A percentile compares a stretch with the other conserved stretches of the same genome.
phyloP scores from a whole-genome alignment of 208 protist species.

The Leishmania amazonensis region DNA sequence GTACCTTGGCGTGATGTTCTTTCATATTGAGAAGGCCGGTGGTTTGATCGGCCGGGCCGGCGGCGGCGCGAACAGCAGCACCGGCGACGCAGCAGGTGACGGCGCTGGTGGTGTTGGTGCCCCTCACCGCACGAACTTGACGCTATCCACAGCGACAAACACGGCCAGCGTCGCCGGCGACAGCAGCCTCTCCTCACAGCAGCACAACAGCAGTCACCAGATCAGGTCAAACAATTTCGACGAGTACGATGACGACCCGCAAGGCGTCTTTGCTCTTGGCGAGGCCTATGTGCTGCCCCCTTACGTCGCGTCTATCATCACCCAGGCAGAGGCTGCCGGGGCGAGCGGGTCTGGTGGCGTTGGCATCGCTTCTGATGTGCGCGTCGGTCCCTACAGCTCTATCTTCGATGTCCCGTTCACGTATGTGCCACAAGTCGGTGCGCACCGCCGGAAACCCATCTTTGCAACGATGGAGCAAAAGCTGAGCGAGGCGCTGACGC shows the following conservation, averaged over 20 bases:
- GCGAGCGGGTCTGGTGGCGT: conserved; percentile 38
- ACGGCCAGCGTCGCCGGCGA: conserved; percentile 14
- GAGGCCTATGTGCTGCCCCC: conserved; percentile 55
- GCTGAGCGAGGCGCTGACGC: conserved; percentile 67
- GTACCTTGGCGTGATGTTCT: conserved; percentile 83
- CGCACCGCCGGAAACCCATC: conserved; percentile 49
- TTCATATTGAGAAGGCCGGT: conserved; percentile 65
- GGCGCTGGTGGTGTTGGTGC: neutral
- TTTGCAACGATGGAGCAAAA: conserved; percentile 74
- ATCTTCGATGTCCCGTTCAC: conserved; percentile 84
- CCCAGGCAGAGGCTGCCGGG: conserved; percentile 40
- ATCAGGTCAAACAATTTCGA: conserved; percentile 21
- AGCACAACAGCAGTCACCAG: conserved; percentile 12
- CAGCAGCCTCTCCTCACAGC: conserved; percentile 10
- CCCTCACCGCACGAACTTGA: conserved; percentile 19
- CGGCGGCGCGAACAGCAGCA: conserved; percentile 14
- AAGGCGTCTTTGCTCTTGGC: conserved; percentile 34
- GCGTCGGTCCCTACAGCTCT: conserved; percentile 65
- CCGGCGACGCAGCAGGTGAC: neutral
- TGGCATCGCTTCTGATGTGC: conserved; percentile 31
- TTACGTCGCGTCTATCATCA: conserved; percentile 59
- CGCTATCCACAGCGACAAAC: conserved; percentile 15
- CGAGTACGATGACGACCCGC: conserved; percentile 33
- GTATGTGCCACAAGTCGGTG: conserved; percentile 63
- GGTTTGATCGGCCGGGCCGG: conserved; percentile 14